Evolutionary conservation across 345 rosid species (phyloP), one percentile per base, ranked within the genome.

Genomic region (Hevea brasiliensis): DNA sequence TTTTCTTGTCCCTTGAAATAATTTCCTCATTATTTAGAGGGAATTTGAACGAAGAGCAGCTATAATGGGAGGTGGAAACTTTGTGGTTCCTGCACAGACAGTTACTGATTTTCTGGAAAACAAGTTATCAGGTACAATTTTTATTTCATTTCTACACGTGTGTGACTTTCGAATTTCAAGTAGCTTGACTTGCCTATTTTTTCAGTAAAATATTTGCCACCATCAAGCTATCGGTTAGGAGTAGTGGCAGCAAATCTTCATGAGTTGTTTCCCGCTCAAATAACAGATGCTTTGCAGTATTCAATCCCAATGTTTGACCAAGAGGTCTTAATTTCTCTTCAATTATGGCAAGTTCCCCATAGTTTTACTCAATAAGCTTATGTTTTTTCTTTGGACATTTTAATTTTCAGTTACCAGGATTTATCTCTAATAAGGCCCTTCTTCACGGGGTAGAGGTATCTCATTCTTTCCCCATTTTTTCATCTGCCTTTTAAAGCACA

Each of bases 361-460:
- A 65, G 27, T 23, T 68, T 65, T 29, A 53, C 72, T 32, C 7
- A 47, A 61, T 67, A 61, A 60, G 7, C 64, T 71, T 32, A 48
- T 9, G 24, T 74, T 67, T 50, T 70, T 54, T 68, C 37, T 35
- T 55, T 73, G 27, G 72, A 68, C 75, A 27, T 47, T 54, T 70
- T 61, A 74, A 77, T 61, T 70, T 82, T 80, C 90, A 94, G 98
- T 80, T 94, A 76, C 92, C 98, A 27, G 98, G 98, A 77, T 92
- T 90, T 79, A 86, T 92, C 77, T 84, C 98, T 53, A 80, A 85
- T 67, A 91, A 89, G 23, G 99, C 92, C 69, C 94, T 94, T 76
- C 99, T 94, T 77, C 98, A 92, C 44, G 98, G 98, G 8, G 98
- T 88, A 67, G 99, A 94, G 98, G 99, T 94, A 85, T 64, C 42